Conservation (phyloP, 1,284 basidiomycete species). For the Ustilago curta region DNA sequence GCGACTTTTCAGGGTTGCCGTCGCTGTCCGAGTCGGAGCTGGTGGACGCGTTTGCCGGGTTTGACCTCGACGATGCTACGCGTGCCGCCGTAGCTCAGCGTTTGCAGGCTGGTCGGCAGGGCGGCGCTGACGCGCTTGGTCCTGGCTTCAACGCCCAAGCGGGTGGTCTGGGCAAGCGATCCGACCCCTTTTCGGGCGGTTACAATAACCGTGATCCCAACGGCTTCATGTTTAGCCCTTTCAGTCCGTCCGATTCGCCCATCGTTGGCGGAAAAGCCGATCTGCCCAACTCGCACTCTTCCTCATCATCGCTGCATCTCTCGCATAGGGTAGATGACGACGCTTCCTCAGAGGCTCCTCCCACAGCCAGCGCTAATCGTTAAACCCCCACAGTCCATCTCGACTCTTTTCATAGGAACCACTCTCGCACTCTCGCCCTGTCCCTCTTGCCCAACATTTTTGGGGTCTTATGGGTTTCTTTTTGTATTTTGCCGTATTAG, state of each 20-base stretch:
- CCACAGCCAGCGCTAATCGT: slow-evolving; percentile 3
- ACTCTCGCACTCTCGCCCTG: not conserved
- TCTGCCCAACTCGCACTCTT: slow-evolving; percentile 27
- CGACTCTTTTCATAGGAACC: not conserved
- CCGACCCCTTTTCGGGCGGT: slow-evolving; percentile 26
- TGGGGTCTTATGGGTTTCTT: too few species aligned
- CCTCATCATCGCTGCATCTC: slow-evolving; percentile 24
- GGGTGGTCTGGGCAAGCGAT: slow-evolving; percentile 4
- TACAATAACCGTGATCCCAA: slow-evolving; percentile 47
- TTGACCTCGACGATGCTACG: slow-evolving; percentile 40
- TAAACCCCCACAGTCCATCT: not conserved
- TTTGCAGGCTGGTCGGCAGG: slow-evolving; percentile 21
- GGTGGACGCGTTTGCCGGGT: slow-evolving; percentile 35
- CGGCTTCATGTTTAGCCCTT: slow-evolving; percentile 56
- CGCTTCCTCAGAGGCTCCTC: slow-evolving; percentile 2
- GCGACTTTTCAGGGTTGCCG: slow-evolving; percentile 8
- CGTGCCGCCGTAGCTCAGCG: slow-evolving; percentile 26
- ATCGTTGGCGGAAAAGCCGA: slow-evolving; percentile 44
- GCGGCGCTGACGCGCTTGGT: slow-evolving; percentile 10
- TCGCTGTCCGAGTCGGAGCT: slow-evolving; percentile 37
- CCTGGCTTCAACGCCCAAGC: not conserved
- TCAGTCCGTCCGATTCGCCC: slow-evolving; percentile 54
- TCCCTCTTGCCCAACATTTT: not conserved
- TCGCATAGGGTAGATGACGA: slow-evolving; percentile 28
- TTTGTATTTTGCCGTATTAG: not conserved